A percentile compares a stretch with the other conserved stretches of the same genome.
phyloP scores from a whole-genome alignment of 805 yeast species.

The Suhomyces xylopsoci region DNA sequence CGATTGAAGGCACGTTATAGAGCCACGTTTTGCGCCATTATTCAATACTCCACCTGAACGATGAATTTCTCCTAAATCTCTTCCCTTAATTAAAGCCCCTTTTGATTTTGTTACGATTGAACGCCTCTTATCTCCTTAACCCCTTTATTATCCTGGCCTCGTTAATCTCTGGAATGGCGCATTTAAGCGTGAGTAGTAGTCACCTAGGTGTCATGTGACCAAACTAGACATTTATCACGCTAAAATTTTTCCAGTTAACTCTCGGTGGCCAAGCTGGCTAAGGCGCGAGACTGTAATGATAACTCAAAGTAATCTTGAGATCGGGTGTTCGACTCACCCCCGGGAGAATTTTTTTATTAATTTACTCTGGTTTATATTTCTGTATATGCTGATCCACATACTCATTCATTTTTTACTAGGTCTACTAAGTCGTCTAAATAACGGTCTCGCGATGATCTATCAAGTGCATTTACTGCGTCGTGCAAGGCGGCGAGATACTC shows the following conservation, averaged over 20 bases:
- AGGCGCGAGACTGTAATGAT: slow-evolving; percentile 48
- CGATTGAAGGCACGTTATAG: too few species aligned
- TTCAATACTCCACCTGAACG: too few species aligned
- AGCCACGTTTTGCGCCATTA: too few species aligned
- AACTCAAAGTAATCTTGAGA: slow-evolving; percentile 41
- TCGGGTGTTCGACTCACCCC: slow-evolving; percentile 52
- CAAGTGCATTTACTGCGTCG: slow-evolving; percentile 38
- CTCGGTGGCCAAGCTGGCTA: slow-evolving; percentile 51
- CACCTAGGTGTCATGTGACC: background rate
- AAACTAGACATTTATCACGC: background rate
- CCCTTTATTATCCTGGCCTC: too few species aligned
- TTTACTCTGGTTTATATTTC: too few species aligned
- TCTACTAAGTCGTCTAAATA: slow-evolving; percentile 32
- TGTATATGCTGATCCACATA: too few species aligned
- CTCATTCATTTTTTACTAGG: slow-evolving; percentile 6
- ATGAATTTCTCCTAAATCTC: too few species aligned
- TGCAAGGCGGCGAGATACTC: slow-evolving; percentile 64
- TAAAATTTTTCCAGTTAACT: slow-evolving; percentile 12
- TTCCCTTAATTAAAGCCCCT: too few species aligned
- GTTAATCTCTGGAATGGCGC: too few species aligned
- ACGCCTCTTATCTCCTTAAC: too few species aligned
- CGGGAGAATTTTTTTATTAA: slow-evolving; percentile 33
- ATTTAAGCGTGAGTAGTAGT: too few species aligned
- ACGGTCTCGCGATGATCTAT: slow-evolving; percentile 20
- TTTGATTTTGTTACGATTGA: too few species aligned